Conservation (phyloP, 106 monocot species). For the Platanthera zijinensis region DNA sequence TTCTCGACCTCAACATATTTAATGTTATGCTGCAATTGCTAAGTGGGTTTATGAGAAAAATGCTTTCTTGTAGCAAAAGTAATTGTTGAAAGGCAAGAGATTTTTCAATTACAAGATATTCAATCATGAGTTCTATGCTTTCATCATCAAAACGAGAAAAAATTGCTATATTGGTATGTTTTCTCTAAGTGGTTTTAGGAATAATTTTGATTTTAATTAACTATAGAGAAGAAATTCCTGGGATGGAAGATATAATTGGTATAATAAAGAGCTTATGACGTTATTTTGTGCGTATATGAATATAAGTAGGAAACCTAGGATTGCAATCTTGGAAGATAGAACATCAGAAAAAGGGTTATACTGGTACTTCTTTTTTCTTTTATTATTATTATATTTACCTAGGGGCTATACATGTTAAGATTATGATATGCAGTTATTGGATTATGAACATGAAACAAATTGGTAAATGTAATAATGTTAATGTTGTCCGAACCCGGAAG, state of each 20-base stretch:
- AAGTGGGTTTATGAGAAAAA: too few relatives aligned
- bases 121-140: not conserved
- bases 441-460: not conserved
- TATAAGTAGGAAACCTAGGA: not conserved
- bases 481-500: conserved; percentile 1
- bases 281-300: not conserved
- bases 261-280: not conserved
- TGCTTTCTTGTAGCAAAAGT: too few relatives aligned
- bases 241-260: not conserved
- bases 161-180: not conserved
- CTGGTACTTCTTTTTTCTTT: too few relatives aligned
- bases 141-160: not conserved
- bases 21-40: too few relatives aligned
- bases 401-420: not conserved
- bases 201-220: not conserved
- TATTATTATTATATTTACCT: too few relatives aligned
- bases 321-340: not conserved
- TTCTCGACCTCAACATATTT: too few relatives aligned
- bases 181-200: not conserved
- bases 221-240: not conserved
- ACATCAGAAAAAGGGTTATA: not conserved
- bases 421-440: not conserved
- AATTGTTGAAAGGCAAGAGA: not conserved
- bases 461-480: not conserved
- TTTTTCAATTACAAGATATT: not conserved